These are phyloP conservation scores for Talaromyces pinophilus DNA, from an alignment of 2,329 filamentous ascomycete species.

Conservation along the genomic window DNA sequence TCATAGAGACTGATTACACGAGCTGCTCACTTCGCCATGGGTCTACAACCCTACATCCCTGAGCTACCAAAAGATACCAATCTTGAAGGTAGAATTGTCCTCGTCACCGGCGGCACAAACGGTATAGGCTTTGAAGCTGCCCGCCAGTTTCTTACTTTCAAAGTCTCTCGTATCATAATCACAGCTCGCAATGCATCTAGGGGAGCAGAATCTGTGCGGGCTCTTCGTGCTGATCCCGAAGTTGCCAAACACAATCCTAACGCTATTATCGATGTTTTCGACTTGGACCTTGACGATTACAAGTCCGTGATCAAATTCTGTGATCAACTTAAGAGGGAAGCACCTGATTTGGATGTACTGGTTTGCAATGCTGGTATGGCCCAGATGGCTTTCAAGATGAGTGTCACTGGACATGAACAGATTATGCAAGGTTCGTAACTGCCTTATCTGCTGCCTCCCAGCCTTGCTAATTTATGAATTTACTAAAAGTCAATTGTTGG, in stretches of 20 bases:
- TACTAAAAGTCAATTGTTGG: conserved; percentile 27
- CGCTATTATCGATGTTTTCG: conserved; percentile 50
- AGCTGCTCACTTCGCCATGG: not conserved
- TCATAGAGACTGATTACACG: not conserved
- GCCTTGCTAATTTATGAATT: not conserved
- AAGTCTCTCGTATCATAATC: conserved; percentile 49
- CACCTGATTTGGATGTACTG: conserved; percentile 25
- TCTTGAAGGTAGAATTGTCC: conserved; percentile 41
- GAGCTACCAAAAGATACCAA: conserved; percentile 6
- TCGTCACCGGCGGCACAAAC: conserved; percentile 54
- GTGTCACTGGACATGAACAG: conserved; percentile 26
- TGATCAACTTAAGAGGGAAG: conserved; percentile 22
- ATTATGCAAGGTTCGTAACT: conserved; percentile 15
- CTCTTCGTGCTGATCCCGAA: conserved; percentile 22
- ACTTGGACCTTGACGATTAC: conserved; percentile 46
- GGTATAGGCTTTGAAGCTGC: conserved; percentile 53
- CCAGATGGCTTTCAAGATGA: conserved; percentile 24
- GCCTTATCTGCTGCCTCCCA: not conserved
- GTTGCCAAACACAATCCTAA: conserved; percentile 38
- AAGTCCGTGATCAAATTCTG: conserved; percentile 23
- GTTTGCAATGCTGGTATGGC: conserved; percentile 26
- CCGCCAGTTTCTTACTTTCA: conserved; percentile 43
- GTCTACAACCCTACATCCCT: conserved; percentile 11
- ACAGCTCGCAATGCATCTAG: conserved; percentile 48
- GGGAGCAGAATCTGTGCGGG: conserved; percentile 43